Evolutionary conservation across 2,329 filamentous ascomycete genomes (phyloP), one percentile per base, ranked within the genome.

Genomic region (Alternaria ethzedia): DNA sequence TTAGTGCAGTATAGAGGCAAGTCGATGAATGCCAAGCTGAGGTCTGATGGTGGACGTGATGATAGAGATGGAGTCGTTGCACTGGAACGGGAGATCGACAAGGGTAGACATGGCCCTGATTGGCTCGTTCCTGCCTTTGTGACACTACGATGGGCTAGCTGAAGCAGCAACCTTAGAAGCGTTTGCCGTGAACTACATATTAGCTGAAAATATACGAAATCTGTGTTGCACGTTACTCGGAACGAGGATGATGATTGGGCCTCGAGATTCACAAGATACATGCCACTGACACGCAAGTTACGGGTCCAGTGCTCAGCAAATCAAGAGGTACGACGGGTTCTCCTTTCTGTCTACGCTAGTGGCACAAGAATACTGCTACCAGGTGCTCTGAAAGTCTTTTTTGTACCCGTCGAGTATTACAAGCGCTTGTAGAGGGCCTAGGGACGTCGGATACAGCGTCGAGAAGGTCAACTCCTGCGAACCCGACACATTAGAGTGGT

Each of bases 71-170:
- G 50, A 54, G 56, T 59, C 32, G 55, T 28, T 20, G 49, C 32
- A 54, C 20, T 59, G 45, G 36, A 17, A 54, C 50, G 57, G 50
- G 32, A 54, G 49, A 51, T 43, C 36, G 60, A 25, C 56, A 47
- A 51, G 58, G 28, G 59, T 61, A 28, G 9, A 11, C 11, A 30
- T n/a, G n/a, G 21, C 43, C 21, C 23, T 63, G 60, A 59, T 55
- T 63, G 56, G 57, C 21, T 26, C 23, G 13, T 32, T 25, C 26
- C 41, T 28, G 12, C 10, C 11, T 58, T 3, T 58, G 54, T 46
- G 59, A 57, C 45, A 15, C 32, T 44, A 47, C 54, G 51, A 45
- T 44, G 20, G n/a, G 43, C 21, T 41, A 36, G 43, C 41, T 47
- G 8, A 43, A 36, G 28, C 30, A 56, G 51, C 46, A 26, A 41